These are phyloP conservation scores for Mariannaea elegans DNA, from an alignment of 2,329 filamentous ascomycete genomes.

Conservation along the genomic window DNA sequence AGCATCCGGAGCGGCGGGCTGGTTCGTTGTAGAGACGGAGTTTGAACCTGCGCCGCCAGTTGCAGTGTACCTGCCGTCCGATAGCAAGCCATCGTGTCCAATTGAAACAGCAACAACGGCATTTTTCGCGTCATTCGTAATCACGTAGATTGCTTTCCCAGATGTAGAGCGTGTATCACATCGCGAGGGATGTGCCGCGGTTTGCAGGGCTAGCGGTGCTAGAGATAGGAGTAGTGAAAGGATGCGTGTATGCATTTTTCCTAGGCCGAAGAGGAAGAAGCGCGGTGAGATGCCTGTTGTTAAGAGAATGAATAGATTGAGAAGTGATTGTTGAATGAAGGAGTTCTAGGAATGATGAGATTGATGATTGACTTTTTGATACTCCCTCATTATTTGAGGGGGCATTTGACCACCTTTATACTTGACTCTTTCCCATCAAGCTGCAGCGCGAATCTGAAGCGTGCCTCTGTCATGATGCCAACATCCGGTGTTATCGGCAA, in stretches of 20 bases:
- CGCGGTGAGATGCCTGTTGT: no score
- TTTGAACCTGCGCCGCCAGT: conserved; percentile 59
- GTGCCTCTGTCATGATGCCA: not conserved
- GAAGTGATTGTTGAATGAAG: not conserved
- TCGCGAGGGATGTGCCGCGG: not conserved
- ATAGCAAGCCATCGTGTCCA: conserved; percentile 55
- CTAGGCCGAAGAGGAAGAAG: not conserved
- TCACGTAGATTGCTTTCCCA: conserved; percentile 61
- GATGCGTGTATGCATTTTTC: not conserved
- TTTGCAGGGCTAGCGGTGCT: not conserved
- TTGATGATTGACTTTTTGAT: not conserved
- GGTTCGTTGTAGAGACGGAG: conserved; percentile 47
- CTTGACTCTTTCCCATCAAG: not conserved
- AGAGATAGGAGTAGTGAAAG: not conserved
- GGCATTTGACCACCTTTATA: not conserved
- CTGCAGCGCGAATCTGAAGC: not conserved
- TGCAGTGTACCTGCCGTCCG: conserved; percentile 49
- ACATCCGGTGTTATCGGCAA: not conserved
- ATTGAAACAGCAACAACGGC: conserved; percentile 60
- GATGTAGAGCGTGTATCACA: conserved; percentile 1
- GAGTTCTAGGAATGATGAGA: not conserved
- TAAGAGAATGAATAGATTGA: not conserved
- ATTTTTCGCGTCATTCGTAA: conserved; percentile 62
- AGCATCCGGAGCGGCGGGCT: conserved; percentile 57
- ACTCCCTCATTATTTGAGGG: not conserved